These are phyloP conservation scores for Erodium texanum DNA, from an alignment of 441 rosid species.

Conservation along the genomic window DNA sequence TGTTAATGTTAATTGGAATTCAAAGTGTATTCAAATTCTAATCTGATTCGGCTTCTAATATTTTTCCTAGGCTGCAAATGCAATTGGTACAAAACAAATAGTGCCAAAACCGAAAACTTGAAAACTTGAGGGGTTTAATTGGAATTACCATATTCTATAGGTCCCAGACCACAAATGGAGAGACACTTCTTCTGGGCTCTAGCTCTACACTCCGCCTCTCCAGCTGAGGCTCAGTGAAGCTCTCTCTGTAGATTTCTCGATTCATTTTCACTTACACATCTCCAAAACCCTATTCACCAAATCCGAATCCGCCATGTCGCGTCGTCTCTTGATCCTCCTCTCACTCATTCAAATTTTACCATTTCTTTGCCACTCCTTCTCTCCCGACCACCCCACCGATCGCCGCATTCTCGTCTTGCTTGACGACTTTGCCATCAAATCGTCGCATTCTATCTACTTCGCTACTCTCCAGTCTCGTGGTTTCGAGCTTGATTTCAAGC, in stretches of 20 bases:
- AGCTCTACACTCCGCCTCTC: not conserved
- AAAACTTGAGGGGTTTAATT: not conserved
- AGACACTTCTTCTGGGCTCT: not conserved
- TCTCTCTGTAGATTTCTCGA: not conserved
- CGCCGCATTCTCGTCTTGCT: conserved; percentile 61
- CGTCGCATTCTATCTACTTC: conserved; percentile 80
- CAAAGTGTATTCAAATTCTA: too few relatives aligned
- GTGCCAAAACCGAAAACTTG: not conserved
- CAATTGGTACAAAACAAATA: too few relatives aligned
- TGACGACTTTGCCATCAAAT: conserved; percentile 65
- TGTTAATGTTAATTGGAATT: too few relatives aligned
- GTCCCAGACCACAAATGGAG: not conserved
- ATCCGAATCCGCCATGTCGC: not conserved
- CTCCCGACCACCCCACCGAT: conserved; percentile 48
- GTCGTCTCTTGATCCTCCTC: conserved; percentile 25
- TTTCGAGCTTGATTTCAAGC: conserved; percentile 65
- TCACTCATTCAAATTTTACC: conserved; percentile 39
- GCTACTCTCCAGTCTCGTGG: conserved; percentile 57
- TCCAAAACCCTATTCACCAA: conserved; percentile 15
- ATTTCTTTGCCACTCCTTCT: conserved; percentile 43
- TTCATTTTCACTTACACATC: not conserved
- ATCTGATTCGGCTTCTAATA: too few relatives aligned
- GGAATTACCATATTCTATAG: not conserved
- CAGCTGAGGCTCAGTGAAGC: not conserved
- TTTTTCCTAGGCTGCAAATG: too few relatives aligned